A percentile compares a stretch with the other conserved stretches of the same genome.
phyloP scores from a whole-genome alignment of 164 flowering plant species.

The Kingdonia uniflora region DNA sequence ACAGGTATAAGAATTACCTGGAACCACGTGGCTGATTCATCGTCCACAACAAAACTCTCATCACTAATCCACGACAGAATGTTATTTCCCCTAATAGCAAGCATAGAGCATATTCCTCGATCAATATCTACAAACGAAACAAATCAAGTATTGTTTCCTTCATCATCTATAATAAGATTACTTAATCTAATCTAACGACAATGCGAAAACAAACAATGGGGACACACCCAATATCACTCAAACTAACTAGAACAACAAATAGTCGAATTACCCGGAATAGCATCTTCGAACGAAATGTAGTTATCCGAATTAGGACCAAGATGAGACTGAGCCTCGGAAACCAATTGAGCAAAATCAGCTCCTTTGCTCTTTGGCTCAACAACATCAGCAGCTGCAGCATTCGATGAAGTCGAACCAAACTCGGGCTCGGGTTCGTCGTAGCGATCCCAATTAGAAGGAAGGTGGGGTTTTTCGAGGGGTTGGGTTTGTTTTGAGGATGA shows the following conservation, averaged over 20 bases:
- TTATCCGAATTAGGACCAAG: slow-evolving; percentile 8
- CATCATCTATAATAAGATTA: no score
- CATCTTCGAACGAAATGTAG: no score
- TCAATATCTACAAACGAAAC: no score
- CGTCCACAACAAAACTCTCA: slow-evolving; percentile 59
- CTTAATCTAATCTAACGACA: no score
- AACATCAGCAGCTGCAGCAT: slow-evolving; percentile 19
- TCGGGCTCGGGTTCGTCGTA: slow-evolving; percentile 26
- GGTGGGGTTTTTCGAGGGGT: slow-evolving; percentile 16
- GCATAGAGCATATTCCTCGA: slow-evolving; percentile 43
- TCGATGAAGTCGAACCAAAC: slow-evolving; percentile 1
- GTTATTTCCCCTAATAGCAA: slow-evolving; percentile 51
- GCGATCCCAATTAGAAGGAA: slow-evolving; percentile 78
- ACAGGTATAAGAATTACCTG: slow-evolving; percentile 31
- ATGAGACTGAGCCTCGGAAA: slow-evolving; percentile 53
- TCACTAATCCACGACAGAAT: slow-evolving; percentile 42
- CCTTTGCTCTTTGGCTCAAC: slow-evolving; percentile 69
- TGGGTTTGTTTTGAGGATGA: slow-evolving; percentile 17
- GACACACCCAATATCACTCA: no score
- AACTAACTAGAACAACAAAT: no score
- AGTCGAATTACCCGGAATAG: no score
- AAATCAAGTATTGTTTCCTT: no score
- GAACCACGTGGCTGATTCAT: slow-evolving; percentile 24
- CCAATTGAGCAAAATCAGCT: slow-evolving; percentile 46
- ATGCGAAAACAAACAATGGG: no score